Percentiles rank a stretch among this genome's conserved stretches.
Conservation (phyloP, 768 basidiomycete species). For the Clitopilus hobsonii region DNA sequence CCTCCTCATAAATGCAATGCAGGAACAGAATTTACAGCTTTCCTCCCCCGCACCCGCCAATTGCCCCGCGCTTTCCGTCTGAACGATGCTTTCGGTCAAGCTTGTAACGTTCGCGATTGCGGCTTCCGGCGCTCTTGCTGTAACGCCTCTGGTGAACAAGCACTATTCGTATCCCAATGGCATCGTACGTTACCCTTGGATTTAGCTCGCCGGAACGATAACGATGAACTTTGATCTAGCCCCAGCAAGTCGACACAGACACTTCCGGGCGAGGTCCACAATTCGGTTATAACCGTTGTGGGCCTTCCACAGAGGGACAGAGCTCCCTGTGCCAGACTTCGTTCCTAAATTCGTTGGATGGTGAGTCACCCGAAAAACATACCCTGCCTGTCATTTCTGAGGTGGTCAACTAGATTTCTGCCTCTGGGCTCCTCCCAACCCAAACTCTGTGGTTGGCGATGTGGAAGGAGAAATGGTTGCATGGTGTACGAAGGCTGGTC, state of each 20-base stretch:
- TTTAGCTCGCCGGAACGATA: not conserved
- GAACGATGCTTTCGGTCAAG: not conserved
- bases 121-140: constrained; percentile 26
- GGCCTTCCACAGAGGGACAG: constrained; percentile 50
- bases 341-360: constrained; percentile 46
- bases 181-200: constrained; percentile 26
- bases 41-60: not conserved
- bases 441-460: constrained; percentile 46
- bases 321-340: constrained; percentile 50
- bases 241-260: constrained; percentile 26
- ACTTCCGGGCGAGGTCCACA: constrained; percentile 43
- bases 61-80: not conserved
- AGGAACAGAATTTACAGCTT: not conserved
- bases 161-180: constrained; percentile 34
- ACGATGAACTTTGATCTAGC: constrained; percentile 12
- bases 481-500: constrained; percentile 60
- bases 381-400: no score
- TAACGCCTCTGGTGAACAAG: constrained; percentile 36
- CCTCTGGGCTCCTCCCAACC: constrained; percentile 45
- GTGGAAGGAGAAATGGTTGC: constrained; percentile 60
- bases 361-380: constrained; percentile 30
- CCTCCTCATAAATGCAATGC: not conserved
- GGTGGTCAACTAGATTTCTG: constrained; percentile 61
- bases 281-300: constrained; percentile 56
- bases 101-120: not conserved